Conservation (phyloP, 768 basidiomycete genomes). For the Rhodosporidiobolus odoratus region DNA sequence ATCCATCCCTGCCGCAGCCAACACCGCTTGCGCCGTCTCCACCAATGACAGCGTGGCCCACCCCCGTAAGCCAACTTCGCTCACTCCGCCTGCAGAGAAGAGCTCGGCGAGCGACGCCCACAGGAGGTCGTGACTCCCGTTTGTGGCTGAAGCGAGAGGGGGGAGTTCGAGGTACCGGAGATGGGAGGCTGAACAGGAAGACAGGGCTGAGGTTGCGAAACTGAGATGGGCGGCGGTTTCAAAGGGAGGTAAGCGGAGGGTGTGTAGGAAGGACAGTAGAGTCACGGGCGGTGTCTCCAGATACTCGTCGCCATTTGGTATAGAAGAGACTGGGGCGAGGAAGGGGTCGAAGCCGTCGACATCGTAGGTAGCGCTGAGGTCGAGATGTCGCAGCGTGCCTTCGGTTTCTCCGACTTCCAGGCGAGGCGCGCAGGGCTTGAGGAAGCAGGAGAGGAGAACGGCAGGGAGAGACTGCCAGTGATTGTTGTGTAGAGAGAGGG, state of each 20-base stretch:
- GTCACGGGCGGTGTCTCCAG: not conserved
- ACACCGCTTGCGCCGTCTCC: not conserved
- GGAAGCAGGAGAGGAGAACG: not conserved
- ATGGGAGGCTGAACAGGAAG: not conserved
- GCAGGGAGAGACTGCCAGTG: constrained; percentile 13
- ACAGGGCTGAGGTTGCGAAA: not conserved
- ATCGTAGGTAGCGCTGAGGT: constrained; percentile 3
- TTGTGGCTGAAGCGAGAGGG: not conserved
- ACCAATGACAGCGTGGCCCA: not conserved
- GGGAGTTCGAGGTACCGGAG: constrained; percentile 21
- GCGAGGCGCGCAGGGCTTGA: not conserved
- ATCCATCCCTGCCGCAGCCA: constrained; percentile 4
- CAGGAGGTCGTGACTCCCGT: constrained; percentile 1
- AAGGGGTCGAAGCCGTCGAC: not conserved
- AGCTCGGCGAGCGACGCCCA: not conserved
- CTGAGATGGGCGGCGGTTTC: constrained; percentile 8
- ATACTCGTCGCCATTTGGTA: too few species aligned
- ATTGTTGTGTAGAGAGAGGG: constrained; percentile 15
- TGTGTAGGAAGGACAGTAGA: not conserved
- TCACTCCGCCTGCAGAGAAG: not conserved
- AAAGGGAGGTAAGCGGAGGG: constrained; percentile 10
- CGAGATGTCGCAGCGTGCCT: constrained; percentile 2
- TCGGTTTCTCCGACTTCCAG: too few species aligned
- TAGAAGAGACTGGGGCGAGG: not conserved
- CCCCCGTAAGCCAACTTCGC: not conserved